Evolutionary conservation across 169 alveolate genomes (phyloP), one percentile per base, ranked within the genome.

Genomic region (Pseudocohnilembus persalinus): DNA sequence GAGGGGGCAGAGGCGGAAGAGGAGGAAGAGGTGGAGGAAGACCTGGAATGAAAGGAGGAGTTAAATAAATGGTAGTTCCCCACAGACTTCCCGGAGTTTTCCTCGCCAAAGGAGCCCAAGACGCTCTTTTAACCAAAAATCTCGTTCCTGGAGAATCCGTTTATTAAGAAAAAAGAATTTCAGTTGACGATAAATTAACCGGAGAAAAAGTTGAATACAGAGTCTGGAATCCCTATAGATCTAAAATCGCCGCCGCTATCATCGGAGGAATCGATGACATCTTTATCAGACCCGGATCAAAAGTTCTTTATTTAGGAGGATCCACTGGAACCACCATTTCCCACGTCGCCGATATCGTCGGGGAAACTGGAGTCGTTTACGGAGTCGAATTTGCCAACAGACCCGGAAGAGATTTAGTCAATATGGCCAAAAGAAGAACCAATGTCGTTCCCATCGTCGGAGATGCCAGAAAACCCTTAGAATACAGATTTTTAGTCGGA

Each of bases 261-360:
- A 97, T 98, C 84, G 99, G 99, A 73, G 99, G 99, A 49, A 98
- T 99, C 73, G 98, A 97, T 29, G 96, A 98, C 84, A 98, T 98
- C 98, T 99, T 98, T 73, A 98, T 99, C 76, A 97, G 97, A 88
- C 99, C 99, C 16, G 99, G 99, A 34, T 87, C 98, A 65, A 98
- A 98, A 94, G 99, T 99, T 29, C 95, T 99, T 81, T 99, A 98
- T 91, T 89, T 99, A 83, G 99, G 99, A n/a, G 99, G 99, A 83
- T 99, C 99, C 29, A 97, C 98, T 82, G 99, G 99, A 35, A 98
- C 99, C 74, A 98, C 99, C 0, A 99, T 98, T 74, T 98, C 99
- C 24, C 99, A 98, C 90, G 99, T 98, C 30, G 97, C 99, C 74
- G 99, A 99, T 95, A 96, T 99, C 93, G 99, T 99, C 32, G 99